Evolutionary conservation across 192 early-diverging fungal genomes (phyloP).

Genomic region (Geosiphon pyriformis): DNA sequence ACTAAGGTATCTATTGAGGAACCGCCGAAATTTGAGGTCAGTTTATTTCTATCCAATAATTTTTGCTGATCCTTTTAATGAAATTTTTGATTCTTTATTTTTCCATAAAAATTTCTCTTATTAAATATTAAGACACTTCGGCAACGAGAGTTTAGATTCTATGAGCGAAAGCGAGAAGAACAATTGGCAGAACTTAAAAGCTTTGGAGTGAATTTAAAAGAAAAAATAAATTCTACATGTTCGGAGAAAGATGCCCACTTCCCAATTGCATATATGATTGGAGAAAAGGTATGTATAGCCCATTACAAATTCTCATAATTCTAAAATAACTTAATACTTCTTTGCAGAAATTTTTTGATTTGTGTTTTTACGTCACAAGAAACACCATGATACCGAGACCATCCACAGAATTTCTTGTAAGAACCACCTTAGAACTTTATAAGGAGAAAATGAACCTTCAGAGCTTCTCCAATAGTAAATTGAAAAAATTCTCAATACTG

Average conservation of each 20-base stretch:
- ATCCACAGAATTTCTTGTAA: conserved; percentile 12
- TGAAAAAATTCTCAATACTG: conserved; percentile 2
- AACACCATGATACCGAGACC: conserved; percentile 4
- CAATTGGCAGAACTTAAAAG: background rate
- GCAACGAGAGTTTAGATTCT: conserved; percentile 6
- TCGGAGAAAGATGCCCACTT: background rate
- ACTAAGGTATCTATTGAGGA: background rate
- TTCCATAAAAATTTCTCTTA: background rate
- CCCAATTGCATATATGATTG: conserved; percentile 10
- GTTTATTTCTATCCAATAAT: background rate
- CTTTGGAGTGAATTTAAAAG: too few species aligned
- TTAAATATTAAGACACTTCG: background rate
- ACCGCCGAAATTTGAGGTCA: conserved; percentile 3
- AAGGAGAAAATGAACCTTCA: background rate
- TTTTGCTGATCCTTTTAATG: background rate
- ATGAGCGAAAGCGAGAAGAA: background rate
- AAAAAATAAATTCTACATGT: background rate
- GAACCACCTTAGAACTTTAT: background rate
- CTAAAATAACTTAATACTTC: background rate
- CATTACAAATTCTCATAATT: background rate
- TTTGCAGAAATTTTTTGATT: conserved; percentile 10
- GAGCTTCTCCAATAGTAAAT: background rate
- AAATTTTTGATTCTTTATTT: background rate
- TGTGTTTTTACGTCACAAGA: background rate
- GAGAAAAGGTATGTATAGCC: conserved; percentile 3